These are phyloP conservation scores for Ophiostoma sp. DNA, from an alignment of 2,329 filamentous ascomycete species.

Conservation along the genomic window DNA sequence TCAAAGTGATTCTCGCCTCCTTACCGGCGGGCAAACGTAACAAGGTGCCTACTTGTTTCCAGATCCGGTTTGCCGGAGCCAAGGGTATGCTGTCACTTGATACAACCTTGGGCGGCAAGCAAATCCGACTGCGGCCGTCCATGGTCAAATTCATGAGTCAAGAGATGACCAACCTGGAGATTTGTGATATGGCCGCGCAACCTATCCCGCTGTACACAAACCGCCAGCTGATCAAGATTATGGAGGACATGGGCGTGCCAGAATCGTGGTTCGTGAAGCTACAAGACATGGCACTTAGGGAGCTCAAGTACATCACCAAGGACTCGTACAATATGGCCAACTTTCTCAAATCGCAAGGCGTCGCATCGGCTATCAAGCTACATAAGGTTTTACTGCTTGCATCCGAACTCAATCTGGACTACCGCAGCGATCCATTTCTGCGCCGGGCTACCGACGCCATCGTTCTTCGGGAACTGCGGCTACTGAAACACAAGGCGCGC, in stretches of 20 bases:
- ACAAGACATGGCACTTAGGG: constrained; percentile 57
- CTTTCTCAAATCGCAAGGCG: constrained; percentile 58
- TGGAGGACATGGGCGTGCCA: constrained; percentile 68
- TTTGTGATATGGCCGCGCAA: constrained; percentile 63
- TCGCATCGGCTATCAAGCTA: constrained; percentile 57
- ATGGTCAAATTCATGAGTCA: constrained; percentile 72
- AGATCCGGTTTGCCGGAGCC: constrained; percentile 67
- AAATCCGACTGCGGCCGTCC: constrained; percentile 60
- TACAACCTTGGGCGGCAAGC: constrained; percentile 49
- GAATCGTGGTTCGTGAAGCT: constrained; percentile 56
- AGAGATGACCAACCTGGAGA: constrained; percentile 55
- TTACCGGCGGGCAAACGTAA: constrained; percentile 45
- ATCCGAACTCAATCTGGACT: constrained; percentile 55
- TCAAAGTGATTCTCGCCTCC: constrained; percentile 54
- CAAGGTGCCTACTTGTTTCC: constrained; percentile 56
- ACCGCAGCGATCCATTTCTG: constrained; percentile 63
- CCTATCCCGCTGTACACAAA: constrained; percentile 69
- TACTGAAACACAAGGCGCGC: constrained; percentile 72
- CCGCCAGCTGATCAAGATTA: constrained; percentile 75
- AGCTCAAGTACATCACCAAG: constrained; percentile 55
- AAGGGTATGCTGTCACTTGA: constrained; percentile 78
- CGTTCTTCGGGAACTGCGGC: constrained; percentile 63
- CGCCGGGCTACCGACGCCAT: constrained; percentile 64
- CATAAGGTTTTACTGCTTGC: constrained; percentile 58
- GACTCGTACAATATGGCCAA: constrained; percentile 56